A percentile compares a stretch with the other conserved stretches of the same genome.
These are phyloP conservation scores for Stachybotrys chlorohalonatus DNA, from an alignment of 2,329 filamentous ascomycete genomes.

Conservation along the genomic window DNA sequence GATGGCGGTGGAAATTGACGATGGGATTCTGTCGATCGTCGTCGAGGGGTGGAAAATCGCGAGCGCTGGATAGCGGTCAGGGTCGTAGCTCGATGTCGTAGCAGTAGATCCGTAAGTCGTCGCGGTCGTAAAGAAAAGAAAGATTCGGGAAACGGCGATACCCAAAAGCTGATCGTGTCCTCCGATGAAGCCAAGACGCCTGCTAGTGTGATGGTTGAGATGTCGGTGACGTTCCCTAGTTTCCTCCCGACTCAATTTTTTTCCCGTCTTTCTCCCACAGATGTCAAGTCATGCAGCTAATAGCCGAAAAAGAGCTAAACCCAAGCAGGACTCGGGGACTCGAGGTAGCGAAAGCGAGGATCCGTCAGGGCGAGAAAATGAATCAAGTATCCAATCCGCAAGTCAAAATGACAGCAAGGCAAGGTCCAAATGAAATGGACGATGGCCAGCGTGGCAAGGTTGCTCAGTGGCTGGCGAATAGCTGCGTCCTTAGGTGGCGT, in stretches of 20 bases:
- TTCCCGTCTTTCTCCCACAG: neutral
- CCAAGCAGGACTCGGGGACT: neutral
- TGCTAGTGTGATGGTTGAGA: neutral
- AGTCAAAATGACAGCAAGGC: neutral
- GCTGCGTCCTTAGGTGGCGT: neutral
- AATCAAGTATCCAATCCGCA: neutral
- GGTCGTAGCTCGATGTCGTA: constrained; percentile 8
- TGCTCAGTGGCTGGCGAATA: neutral
- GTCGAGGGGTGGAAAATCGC: neutral
- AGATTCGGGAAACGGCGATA: neutral
- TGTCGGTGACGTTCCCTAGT: neutral
- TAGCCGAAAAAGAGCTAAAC: neutral
- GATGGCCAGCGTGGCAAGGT: neutral
- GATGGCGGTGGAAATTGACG: neutral
- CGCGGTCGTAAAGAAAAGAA: constrained; percentile 6
- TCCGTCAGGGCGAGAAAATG: neutral
- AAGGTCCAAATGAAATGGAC: neutral
- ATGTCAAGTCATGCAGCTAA: neutral
- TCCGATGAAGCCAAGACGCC: neutral
- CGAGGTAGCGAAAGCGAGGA: neutral
- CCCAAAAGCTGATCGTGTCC: neutral
- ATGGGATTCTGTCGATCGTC: neutral
- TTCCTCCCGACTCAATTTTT: neutral
- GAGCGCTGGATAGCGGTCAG: constrained; percentile 5
- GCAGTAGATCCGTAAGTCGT: constrained; percentile 4